A percentile compares a stretch with the other conserved stretches of the same genome.
These are phyloP conservation scores for Combretum micranthum DNA, from an alignment of 345 rosid species.

Conservation along the genomic window DNA sequence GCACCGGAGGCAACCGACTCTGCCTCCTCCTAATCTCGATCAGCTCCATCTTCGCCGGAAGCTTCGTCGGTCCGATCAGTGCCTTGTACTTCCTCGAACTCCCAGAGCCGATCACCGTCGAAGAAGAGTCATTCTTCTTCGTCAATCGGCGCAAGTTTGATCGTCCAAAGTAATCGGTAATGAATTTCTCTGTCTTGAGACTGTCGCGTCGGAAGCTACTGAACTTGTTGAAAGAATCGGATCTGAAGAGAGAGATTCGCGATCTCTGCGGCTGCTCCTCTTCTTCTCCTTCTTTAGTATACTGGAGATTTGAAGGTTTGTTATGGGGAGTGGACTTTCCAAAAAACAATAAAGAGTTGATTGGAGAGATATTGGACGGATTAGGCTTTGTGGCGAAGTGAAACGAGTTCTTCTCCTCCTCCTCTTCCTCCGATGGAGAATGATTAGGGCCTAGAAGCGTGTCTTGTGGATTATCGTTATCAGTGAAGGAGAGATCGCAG, in stretches of 20 bases:
- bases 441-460: too few relatives aligned
- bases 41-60: conserved; percentile 30
- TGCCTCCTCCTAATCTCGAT: conserved; percentile 38
- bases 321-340: conserved; percentile 10
- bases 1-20: conserved; percentile 20
- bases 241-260: not conserved
- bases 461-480: conserved; percentile 2
- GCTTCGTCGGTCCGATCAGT: conserved; percentile 26
- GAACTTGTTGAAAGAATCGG: conserved; percentile 3
- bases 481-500: conserved; percentile 13
- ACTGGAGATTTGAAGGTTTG: not conserved
- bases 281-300: not conserved
- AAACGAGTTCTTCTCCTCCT: conserved; percentile 3
- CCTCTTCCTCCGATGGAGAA: too few relatives aligned
- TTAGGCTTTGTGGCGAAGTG: conserved; percentile 17
- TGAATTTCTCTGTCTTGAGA: not conserved
- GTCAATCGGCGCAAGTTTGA: conserved; percentile 3
- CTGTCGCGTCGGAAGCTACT: not conserved
- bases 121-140: not conserved
- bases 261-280: not conserved
- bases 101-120: conserved; percentile 1
- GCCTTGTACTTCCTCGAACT: conserved; percentile 15
- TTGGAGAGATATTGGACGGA: not conserved
- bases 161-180: not conserved
- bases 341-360: conserved; percentile 13